These are phyloP conservation scores for Eutrema salsugineum DNA, from an alignment of 441 rosid genomes.

Conservation along the genomic window DNA sequence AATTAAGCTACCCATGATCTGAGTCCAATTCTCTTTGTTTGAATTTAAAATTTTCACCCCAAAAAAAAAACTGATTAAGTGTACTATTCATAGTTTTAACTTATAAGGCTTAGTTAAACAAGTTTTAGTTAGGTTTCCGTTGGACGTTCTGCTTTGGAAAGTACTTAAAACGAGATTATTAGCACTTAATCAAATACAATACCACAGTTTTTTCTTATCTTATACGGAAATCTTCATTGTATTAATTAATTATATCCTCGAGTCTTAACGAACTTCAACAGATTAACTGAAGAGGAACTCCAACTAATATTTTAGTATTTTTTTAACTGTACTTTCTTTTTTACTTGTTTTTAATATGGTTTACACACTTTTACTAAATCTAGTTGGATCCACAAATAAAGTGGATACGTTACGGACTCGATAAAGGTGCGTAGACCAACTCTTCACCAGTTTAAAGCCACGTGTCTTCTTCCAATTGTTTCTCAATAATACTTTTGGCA, in stretches of 20 bases:
- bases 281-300: conserved; percentile 5
- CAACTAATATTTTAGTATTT: conserved; percentile 10
- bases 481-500: background rate
- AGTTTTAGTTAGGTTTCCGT: background rate
- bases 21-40: too few species aligned
- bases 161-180: background rate
- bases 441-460: conserved; percentile 1
- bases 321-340: conserved; percentile 7
- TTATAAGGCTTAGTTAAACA: background rate
- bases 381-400: conserved; percentile 14
- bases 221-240: background rate
- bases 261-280: conserved; percentile 11
- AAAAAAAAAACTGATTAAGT: background rate
- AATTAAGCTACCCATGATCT: background rate
- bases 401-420: conserved; percentile 22
- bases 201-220: conserved; percentile 13
- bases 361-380: conserved; percentile 10
- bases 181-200: background rate
- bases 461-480: conserved; percentile 29
- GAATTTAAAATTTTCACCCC: too few species aligned
- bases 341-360: background rate
- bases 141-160: background rate
- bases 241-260: background rate
- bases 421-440: conserved; percentile 20
- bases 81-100: background rate